Percentiles rank a stretch among this genome's conserved stretches.
These are phyloP conservation scores for Priceomyces castillae DNA, from an alignment of 805 yeast genomes.

Conservation along the genomic window DNA sequence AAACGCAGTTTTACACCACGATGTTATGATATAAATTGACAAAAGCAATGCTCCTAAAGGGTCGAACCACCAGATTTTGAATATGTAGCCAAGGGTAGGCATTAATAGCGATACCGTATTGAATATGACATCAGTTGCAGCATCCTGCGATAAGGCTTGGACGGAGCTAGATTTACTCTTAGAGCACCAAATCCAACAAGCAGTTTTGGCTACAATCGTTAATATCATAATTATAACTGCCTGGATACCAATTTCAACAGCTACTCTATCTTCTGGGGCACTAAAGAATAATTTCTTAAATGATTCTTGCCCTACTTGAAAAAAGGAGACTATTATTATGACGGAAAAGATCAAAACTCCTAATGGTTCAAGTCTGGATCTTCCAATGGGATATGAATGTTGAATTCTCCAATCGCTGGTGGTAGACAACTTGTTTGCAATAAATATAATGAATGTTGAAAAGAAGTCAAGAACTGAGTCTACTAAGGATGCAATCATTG, in stretches of 20 bases:
- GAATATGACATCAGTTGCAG: constrained; percentile 72
- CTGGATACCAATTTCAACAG: constrained; percentile 48
- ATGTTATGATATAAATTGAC: constrained; percentile 57
- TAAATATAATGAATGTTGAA: constrained; percentile 69
- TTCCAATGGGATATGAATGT: constrained; percentile 63
- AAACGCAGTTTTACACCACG: constrained; percentile 64
- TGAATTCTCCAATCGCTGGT: constrained; percentile 46
- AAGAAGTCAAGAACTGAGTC: constrained; percentile 74
- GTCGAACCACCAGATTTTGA: constrained; percentile 67
- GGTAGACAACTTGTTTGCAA: constrained; percentile 52
- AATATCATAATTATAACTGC: constrained; percentile 58
- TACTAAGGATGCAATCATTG: constrained; percentile 73
- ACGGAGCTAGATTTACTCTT: constrained; percentile 62
- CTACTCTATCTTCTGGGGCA: constrained; percentile 26
- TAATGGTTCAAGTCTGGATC: constrained; percentile 70
- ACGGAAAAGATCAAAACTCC: constrained; percentile 74
- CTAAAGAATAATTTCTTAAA: constrained; percentile 43
- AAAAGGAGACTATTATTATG: constrained; percentile 65
- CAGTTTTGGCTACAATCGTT: constrained; percentile 59
- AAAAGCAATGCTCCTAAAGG: constrained; percentile 68
- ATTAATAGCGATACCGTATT: constrained; percentile 68
- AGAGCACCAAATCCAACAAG: constrained; percentile 64
- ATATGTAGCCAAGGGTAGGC: constrained; percentile 58
- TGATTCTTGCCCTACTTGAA: constrained; percentile 70
- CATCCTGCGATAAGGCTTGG: constrained; percentile 80